Base-by-base conservation (phyloP, 2,329 filamentous ascomycete genomes). In the Trichoderma koningii region DNA sequence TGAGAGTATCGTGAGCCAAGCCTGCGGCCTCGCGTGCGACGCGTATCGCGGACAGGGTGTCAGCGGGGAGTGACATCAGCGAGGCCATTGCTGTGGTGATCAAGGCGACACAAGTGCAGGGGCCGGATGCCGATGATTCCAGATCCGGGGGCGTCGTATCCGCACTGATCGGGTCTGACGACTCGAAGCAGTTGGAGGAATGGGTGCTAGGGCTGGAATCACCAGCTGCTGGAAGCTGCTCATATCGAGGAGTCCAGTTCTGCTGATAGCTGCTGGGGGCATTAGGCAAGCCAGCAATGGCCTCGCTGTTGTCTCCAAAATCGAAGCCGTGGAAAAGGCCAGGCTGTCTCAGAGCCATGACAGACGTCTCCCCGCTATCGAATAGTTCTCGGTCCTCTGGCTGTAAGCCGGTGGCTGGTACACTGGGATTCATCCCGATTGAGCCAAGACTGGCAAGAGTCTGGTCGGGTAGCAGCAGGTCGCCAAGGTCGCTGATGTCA, bases 51-150 rank as follows among this genome's bases (percentile, higher is more conserved):
- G 76, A 70, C 41, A 76, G 74, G 19, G 85, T 76, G 47, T 82
- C 77, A 3, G 68, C 68, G 1, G 83, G 80, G 1, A 85, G 76
- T 47, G 75, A 76, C 55, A 80, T 78, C 66, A 87, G 78, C 21
- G 80, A 80, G 66, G 82, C 79, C 3, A 86, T 76, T 5, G 83
- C 79, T 5, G 82, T 77, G 70, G 82, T 85, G 15, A 87, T 76
- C 15, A 74, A 77, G 0, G 80, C 78, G 0, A 83, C 72, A 67
- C 85, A 87, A 17, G 69, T 65, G 26, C 73, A 69, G 48, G 66
- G 72, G 15, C 74, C 74, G n/a, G 73, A 66, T 19, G 73, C 72
- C 55, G 70, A 63, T 9, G 50, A 19, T 42, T 34, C 48, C 23
- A 38, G 23, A 19, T 19, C 50, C 21, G 42, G 34, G 17, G 55